Conservation (phyloP, 345 rosid genomes). For the Noccaea bulbosa region DNA sequence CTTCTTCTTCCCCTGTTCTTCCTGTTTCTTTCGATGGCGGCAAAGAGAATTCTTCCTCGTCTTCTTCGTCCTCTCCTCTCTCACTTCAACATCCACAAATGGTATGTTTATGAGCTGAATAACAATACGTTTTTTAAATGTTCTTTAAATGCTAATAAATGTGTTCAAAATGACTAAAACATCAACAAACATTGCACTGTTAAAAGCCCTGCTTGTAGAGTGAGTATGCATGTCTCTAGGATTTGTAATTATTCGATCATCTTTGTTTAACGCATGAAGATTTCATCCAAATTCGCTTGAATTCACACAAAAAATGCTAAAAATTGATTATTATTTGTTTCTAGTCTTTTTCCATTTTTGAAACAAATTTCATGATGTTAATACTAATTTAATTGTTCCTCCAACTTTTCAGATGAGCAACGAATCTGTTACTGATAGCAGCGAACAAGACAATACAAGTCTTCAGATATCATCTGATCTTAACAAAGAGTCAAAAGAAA, state of each 20-base stretch:
- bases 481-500: slow-evolving; percentile 44
- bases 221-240: no score
- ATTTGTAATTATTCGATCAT: no score
- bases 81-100: slow-evolving; percentile 22
- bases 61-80: slow-evolving; percentile 27
- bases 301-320: not conserved
- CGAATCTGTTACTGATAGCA: slow-evolving; percentile 7
- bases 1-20: slow-evolving; percentile 15
- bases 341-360: slow-evolving; percentile 3
- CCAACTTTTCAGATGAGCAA: slow-evolving; percentile 24
- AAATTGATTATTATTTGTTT: not conserved
- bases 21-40: slow-evolving; percentile 14
- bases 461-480: slow-evolving; percentile 32
- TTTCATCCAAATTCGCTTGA: not conserved
- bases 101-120: slow-evolving; percentile 35
- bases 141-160: not conserved
- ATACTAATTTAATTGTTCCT: slow-evolving; percentile 16
- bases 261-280: no score
- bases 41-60: slow-evolving; percentile 22
- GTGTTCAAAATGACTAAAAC: no score
- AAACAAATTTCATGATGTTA: slow-evolving; percentile 19
- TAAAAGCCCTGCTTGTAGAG: no score
- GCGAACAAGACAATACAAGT: slow-evolving; percentile 18
- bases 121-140: not conserved
- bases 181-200: no score